Evolutionary conservation across 768 basidiomycete genomes (phyloP).

Genomic region (Podaxis mareebaensis): DNA sequence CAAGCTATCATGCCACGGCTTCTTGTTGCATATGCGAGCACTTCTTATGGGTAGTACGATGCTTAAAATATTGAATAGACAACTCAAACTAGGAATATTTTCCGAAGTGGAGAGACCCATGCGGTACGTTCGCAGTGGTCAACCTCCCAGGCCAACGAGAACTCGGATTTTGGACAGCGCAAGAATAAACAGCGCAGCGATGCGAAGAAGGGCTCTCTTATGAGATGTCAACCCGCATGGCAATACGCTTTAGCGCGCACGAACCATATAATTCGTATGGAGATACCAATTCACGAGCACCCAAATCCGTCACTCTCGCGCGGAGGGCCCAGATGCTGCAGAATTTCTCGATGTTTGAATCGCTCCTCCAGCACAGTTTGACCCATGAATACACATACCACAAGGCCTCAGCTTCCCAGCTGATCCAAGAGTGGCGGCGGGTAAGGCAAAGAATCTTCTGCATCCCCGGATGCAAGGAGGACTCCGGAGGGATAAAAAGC

Average conservation of each 20-base stretch:
- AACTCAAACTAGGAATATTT: not conserved
- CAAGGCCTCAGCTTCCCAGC: conserved; percentile 10
- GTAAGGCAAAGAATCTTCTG: not conserved
- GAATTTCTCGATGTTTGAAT: not conserved
- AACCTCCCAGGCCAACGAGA: not conserved
- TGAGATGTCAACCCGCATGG: conserved; percentile 5
- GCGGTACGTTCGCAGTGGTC: not conserved
- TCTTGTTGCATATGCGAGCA: not conserved
- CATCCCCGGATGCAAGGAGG: not conserved
- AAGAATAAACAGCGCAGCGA: not conserved
- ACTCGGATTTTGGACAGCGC: not conserved
- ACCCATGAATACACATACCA: not conserved
- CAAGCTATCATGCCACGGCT: not conserved
- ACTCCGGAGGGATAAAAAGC: conserved; percentile 1
- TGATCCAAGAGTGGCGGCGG: conserved; percentile 7
- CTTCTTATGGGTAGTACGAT: not conserved
- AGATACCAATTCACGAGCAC: not conserved
- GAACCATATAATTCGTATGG: not conserved
- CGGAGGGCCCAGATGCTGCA: not conserved
- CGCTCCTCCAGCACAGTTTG: not conserved
- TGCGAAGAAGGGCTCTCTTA: not conserved
- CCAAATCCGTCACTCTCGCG: conserved; percentile 6
- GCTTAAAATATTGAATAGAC: not conserved
- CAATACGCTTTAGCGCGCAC: not conserved
- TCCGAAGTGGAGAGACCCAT: not conserved